Conservation (phyloP, 305 asterid genomes). For the Fraxinus velutina region DNA sequence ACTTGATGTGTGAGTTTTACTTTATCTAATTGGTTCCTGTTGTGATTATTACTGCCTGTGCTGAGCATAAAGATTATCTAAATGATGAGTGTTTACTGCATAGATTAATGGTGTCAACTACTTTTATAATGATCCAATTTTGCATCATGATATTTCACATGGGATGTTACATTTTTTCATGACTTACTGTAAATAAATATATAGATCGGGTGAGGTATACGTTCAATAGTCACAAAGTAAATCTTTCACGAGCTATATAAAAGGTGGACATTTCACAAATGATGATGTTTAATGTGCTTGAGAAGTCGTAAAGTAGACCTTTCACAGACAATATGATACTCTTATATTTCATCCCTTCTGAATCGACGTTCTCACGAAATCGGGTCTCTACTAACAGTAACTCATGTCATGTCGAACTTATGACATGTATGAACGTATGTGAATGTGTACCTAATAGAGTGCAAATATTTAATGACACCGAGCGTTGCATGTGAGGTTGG, state of each 20-base stretch:
- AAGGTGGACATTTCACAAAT: neutral
- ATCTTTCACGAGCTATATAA: neutral
- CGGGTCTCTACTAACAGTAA: neutral
- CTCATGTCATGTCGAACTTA: neutral
- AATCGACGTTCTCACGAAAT: neutral
- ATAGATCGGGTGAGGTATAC: neutral
- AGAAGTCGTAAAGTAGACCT: too few relatives aligned
- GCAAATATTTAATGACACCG: neutral
- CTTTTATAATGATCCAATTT: neutral
- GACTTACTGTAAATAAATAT: neutral
- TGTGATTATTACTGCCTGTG: neutral
- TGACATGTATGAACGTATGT: neutral
- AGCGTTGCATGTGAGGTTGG: conserved; percentile 17
- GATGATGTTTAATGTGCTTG: neutral
- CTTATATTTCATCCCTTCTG: neutral
- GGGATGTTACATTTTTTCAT: neutral
- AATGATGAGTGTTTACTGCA: neutral
- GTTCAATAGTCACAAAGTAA: neutral
- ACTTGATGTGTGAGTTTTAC: neutral
- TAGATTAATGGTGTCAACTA: neutral
- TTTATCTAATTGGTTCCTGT: neutral
- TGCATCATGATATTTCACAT: neutral
- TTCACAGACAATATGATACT: neutral
- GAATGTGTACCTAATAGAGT: neutral
- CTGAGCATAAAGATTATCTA: neutral